Conservation (phyloP, 192 early-diverging fungal genomes). For the Backusella sp. region DNA sequence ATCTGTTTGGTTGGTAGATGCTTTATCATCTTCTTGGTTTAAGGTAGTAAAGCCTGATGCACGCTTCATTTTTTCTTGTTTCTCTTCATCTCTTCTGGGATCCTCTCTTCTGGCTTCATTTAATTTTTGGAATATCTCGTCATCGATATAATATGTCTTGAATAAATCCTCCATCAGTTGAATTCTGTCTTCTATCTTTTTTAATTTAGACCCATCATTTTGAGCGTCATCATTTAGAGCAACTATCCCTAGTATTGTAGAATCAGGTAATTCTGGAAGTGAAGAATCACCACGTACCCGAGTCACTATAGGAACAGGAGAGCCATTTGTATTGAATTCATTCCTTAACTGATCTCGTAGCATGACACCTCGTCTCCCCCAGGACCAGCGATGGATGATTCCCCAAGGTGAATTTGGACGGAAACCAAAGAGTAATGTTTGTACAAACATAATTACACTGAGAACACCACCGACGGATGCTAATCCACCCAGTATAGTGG, state of each 20-base stretch:
- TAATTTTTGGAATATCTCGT: slow-evolving; percentile 6
- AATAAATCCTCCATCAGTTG: slow-evolving; percentile 13
- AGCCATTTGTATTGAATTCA: not conserved
- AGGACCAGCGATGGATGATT: slow-evolving; percentile 6
- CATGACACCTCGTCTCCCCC: not conserved
- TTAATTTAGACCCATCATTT: no score
- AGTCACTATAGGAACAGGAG: not conserved
- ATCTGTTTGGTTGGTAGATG: no score
- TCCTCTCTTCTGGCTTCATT: not conserved
- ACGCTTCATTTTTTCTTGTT: no score
- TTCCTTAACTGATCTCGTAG: not conserved
- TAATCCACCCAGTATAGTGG: no score
- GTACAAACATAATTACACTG: not conserved
- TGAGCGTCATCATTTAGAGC: no score
- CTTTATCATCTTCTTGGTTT: no score
- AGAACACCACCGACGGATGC: no score
- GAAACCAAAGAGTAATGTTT: not conserved
- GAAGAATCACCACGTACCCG: not conserved
- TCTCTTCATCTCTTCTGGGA: not conserved
- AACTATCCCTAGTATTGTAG: no score
- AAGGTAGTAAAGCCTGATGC: no score
- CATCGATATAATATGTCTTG: slow-evolving; percentile 19
- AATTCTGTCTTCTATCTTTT: slow-evolving; percentile 4
- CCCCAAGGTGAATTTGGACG: no score
- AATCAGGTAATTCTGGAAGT: not conserved